Percentiles rank a stretch among this genome's conserved stretches.
phyloP scores from a whole-genome alignment of 2,329 filamentous ascomycete species.

The Diatrype stigma region DNA sequence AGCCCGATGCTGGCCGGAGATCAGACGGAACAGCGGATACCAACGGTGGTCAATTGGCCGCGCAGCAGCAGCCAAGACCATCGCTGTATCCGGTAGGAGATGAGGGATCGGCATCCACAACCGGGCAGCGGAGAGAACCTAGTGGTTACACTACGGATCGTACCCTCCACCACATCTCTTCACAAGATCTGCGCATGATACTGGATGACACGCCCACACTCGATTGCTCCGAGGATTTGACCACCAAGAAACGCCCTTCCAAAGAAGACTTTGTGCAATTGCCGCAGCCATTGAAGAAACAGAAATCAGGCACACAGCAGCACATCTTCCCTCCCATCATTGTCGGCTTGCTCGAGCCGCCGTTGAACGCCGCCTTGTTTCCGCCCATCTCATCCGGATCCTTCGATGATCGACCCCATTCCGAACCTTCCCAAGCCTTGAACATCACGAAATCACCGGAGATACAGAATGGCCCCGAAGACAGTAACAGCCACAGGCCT shows the following conservation, averaged over 20 bases:
- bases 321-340: conserved; percentile 60
- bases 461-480: conserved; percentile 18
- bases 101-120: conserved; percentile 14
- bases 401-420: conserved; percentile 43
- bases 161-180: conserved; percentile 30
- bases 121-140: conserved; percentile 18
- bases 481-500: conserved; percentile 17
- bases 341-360: conserved; percentile 59
- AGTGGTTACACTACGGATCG: conserved; percentile 19
- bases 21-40: conserved; percentile 30
- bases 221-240: conserved; percentile 40
- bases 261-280: conserved; percentile 62
- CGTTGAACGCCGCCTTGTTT: conserved; percentile 57
- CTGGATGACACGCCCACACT: conserved; percentile 38
- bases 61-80: conserved; percentile 27
- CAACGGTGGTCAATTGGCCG: conserved; percentile 19
- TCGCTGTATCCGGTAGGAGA: conserved; percentile 22
- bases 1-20: conserved; percentile 42
- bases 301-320: conserved; percentile 52
- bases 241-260: conserved; percentile 52
- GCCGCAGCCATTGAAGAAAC: conserved; percentile 61
- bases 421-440: conserved; percentile 40
- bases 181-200: conserved; percentile 42
- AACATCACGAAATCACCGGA: conserved; percentile 28
- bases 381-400: conserved; percentile 57